These are phyloP conservation scores for Benincasa hispida DNA, from an alignment of 306 rosid genomes.

Conservation along the genomic window DNA sequence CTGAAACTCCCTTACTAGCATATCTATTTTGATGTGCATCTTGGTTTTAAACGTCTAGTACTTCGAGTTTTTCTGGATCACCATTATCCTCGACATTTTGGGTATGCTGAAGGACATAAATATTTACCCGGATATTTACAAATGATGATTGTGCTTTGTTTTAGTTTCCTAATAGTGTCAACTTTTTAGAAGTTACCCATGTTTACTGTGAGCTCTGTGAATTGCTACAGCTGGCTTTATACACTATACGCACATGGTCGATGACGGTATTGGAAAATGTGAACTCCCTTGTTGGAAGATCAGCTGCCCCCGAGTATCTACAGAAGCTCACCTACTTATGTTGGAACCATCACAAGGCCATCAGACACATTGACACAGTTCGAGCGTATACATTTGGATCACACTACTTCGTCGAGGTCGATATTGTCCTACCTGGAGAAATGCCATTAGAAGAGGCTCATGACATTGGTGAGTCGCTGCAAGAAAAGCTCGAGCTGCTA, in stretches of 20 bases:
- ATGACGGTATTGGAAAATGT: conserved; percentile 90
- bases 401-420: conserved; percentile 95
- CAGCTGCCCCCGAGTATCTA: conserved; percentile 86
- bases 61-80: not conserved
- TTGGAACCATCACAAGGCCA: conserved; percentile 90
- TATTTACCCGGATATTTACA: not conserved
- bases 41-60: not conserved
- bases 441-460: conserved; percentile 93
- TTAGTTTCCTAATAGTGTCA: not conserved
- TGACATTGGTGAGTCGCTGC: conserved; percentile 82
- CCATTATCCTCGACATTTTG: too few relatives aligned
- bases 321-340: conserved; percentile 92
- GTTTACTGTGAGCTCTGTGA: not conserved
- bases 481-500: conserved; percentile 78
- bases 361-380: conserved; percentile 80
- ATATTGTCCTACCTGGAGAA: conserved; percentile 68
- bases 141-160: not conserved
- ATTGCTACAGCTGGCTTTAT: conserved; percentile 66
- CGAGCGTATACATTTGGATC: conserved; percentile 93
- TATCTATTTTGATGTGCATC: not conserved
- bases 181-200: not conserved
- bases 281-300: conserved; percentile 76
- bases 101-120: too few relatives aligned
- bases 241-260: conserved; percentile 94
- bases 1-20: not conserved